Evolutionary conservation across 371 early-diverging fungal genomes (phyloP).

Genomic region (Synchytrium microbalum): DNA sequence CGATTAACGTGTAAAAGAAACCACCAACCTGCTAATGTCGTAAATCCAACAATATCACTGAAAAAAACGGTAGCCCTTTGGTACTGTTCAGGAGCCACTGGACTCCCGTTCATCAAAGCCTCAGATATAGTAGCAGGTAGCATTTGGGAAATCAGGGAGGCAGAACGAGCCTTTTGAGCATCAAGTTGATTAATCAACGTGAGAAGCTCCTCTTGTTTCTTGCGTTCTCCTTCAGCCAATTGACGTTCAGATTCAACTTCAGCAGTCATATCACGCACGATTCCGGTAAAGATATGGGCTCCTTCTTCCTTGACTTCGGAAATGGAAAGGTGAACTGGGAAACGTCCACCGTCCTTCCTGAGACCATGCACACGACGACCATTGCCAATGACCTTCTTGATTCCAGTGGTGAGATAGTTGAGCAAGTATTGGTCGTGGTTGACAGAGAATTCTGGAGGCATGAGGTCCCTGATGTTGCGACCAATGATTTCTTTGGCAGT

Average conservation of each 20-base stretch:
- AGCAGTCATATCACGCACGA: constrained; percentile 30
- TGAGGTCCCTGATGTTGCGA: constrained; percentile 26
- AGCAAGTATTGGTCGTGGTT: constrained; percentile 26
- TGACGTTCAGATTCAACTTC: constrained; percentile 12
- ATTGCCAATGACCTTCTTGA: constrained; percentile 20
- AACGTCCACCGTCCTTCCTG: constrained; percentile 23
- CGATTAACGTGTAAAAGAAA: too few species aligned
- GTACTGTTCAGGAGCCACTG: constrained; percentile 22
- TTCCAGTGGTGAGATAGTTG: constrained; percentile 22
- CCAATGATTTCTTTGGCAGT: constrained; percentile 16
- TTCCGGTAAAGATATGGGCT: constrained; percentile 35
- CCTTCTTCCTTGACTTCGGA: constrained; percentile 29
- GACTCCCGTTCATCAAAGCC: constrained; percentile 22
- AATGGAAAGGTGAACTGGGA: constrained; percentile 28
- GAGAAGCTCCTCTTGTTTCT: constrained; percentile 13
- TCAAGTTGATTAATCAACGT: constrained; percentile 11
- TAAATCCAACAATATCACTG: constrained; percentile 32
- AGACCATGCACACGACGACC: constrained; percentile 14
- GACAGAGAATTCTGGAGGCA: constrained; percentile 19
- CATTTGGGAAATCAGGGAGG: constrained; percentile 29
- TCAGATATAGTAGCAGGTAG: constrained; percentile 29
- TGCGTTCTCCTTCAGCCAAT: not conserved
- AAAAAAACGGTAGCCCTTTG: constrained; percentile 28
- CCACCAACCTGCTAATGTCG: constrained; percentile 15
- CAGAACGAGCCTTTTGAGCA: constrained; percentile 8